A percentile compares a stretch with the other conserved stretches of the same genome.
phyloP scores from a whole-genome alignment of 1,284 basidiomycete species.

The Taiwanofungus camphoratus region DNA sequence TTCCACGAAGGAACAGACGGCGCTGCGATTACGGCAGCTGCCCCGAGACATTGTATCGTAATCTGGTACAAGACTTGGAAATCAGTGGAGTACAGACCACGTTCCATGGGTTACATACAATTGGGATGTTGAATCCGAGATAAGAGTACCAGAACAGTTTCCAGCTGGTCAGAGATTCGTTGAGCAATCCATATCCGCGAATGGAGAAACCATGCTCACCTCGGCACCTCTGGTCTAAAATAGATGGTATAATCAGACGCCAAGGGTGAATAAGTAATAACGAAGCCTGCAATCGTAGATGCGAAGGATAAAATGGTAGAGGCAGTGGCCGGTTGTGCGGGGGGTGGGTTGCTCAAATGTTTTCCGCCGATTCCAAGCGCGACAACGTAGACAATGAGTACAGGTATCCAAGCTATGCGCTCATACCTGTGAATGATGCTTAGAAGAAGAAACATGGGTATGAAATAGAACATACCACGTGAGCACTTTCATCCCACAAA shows the following conservation, averaged over 20 bases:
- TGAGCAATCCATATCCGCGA: neutral
- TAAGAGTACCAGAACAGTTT: constrained; percentile 74
- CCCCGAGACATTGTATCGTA: constrained; percentile 72
- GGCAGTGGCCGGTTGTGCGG: constrained; percentile 47
- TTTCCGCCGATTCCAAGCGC: constrained; percentile 71
- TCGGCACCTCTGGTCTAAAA: constrained; percentile 48
- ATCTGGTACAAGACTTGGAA: constrained; percentile 28
- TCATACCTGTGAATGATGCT: constrained; percentile 51
- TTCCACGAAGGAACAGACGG: constrained; percentile 66
- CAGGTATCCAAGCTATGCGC: constrained; percentile 71
- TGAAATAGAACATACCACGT: constrained; percentile 39
- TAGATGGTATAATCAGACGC: constrained; percentile 75
- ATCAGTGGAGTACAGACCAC: too few relatives aligned
- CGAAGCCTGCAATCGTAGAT: constrained; percentile 68
- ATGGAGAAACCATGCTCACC: constrained; percentile 32
- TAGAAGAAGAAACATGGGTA: neutral
- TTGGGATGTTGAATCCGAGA: constrained; percentile 67
- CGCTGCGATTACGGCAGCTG: constrained; percentile 57
- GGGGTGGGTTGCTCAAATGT: constrained; percentile 41
- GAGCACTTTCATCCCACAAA: constrained; percentile 76
- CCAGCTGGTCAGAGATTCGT: constrained; percentile 34
- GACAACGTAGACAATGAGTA: constrained; percentile 73
- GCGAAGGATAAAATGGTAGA: constrained; percentile 56
- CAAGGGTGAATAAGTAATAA: constrained; percentile 61
- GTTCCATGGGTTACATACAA: constrained; percentile 34